Evolutionary conservation across 768 basidiomycete species (phyloP).

Genomic region (Pilatotrama ljubarskyi): DNA sequence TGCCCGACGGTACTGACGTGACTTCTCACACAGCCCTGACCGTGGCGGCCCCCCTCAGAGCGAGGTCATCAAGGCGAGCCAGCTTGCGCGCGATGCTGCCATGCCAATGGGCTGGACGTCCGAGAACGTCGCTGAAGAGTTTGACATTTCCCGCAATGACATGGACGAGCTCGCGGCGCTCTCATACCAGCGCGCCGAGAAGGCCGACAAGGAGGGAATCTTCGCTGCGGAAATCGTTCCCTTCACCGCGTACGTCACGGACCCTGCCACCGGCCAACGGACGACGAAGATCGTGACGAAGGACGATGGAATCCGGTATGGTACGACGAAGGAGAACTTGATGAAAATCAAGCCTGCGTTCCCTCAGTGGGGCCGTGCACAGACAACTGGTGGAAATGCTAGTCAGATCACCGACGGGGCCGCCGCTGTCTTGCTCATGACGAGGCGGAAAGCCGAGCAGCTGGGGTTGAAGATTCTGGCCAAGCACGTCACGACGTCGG

Average conservation of each 20-base stretch:
- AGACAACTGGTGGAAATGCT: conserved; percentile 85
- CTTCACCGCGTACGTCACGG: conserved; percentile 63
- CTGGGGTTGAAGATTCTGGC: conserved; percentile 73
- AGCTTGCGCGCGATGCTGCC: conserved; percentile 58
- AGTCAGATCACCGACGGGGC: conserved; percentile 85
- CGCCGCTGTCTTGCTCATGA: conserved; percentile 82
- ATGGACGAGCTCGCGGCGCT: conserved; percentile 75
- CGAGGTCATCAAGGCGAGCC: conserved; percentile 57
- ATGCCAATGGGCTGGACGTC: conserved; percentile 90
- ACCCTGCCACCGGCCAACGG: conserved; percentile 53
- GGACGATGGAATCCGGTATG: conserved; percentile 79
- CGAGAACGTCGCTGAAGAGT: conserved; percentile 81
- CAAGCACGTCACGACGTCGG: conserved; percentile 72
- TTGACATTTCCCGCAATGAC: conserved; percentile 66
- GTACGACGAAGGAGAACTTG: conserved; percentile 67
- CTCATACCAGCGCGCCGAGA: conserved; percentile 80
- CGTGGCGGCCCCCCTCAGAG: conserved; percentile 59
- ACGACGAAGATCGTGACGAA: conserved; percentile 55
- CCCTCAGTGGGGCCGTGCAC: conserved; percentile 74
- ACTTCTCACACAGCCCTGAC: conserved; percentile 52
- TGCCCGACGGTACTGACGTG: conserved; percentile 23
- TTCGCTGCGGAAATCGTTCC: conserved; percentile 76
- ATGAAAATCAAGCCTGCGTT: conserved; percentile 72
- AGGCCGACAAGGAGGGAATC: conserved; percentile 64
- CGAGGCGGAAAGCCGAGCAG: conserved; percentile 72